These are phyloP conservation scores for Xylariaceae sp. DNA, from an alignment of 2,329 filamentous ascomycete species.

Conservation along the genomic window DNA sequence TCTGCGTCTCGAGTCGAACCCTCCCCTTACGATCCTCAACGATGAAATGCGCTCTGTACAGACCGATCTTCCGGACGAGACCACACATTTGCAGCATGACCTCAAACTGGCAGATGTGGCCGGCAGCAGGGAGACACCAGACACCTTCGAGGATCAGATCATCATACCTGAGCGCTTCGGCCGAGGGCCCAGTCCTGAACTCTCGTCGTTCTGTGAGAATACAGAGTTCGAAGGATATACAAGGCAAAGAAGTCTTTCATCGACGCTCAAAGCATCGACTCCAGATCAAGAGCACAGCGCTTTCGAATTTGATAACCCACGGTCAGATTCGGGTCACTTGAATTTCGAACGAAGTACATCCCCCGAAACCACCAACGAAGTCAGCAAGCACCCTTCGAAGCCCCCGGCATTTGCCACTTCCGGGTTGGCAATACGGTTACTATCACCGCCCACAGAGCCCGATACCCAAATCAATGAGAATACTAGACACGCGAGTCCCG, in stretches of 20 bases:
- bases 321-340: not conserved
- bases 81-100: not conserved
- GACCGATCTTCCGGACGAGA: not conserved
- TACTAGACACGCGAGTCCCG: slow-evolving; percentile 15
- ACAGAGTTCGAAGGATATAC: not conserved
- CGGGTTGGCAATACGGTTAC: not conserved
- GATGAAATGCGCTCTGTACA: not conserved
- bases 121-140: not conserved
- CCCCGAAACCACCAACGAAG: slow-evolving; percentile 4
- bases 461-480: not conserved
- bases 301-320: slow-evolving; percentile 1
- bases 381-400: slow-evolving; percentile 3
- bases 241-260: not conserved
- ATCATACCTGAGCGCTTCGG: not conserved
- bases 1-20: slow-evolving; percentile 1
- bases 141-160: not conserved
- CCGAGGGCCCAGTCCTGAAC: not conserved
- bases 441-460: not conserved
- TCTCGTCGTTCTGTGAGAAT: not conserved
- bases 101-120: not conserved
- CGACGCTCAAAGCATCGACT: not conserved
- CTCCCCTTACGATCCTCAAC: not conserved
- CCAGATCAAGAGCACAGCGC: not conserved
- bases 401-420: not conserved
- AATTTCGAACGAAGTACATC: slow-evolving; percentile 10